These are phyloP conservation scores for Ascochyta fabae DNA, from an alignment of 2,329 filamentous ascomycete species.

Conservation along the genomic window DNA sequence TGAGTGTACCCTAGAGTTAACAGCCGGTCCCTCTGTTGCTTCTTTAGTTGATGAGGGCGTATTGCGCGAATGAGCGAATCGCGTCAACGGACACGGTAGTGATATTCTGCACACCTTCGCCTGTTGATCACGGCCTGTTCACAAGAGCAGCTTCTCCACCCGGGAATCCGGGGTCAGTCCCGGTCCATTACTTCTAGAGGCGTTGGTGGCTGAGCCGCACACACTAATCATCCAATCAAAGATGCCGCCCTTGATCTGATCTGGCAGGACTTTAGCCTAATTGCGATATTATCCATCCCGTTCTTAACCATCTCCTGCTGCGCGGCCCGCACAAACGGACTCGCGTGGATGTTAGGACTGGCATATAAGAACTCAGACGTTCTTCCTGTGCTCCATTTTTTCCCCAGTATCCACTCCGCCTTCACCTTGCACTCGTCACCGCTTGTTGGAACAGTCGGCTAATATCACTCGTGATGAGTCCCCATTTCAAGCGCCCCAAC, in stretches of 20 bases:
- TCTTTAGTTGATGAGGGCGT: too few species aligned
- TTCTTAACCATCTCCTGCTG: slow-evolving; percentile 22
- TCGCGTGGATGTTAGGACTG: slow-evolving; percentile 13
- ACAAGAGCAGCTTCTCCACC: slow-evolving; percentile 6
- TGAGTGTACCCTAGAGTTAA: too few species aligned
- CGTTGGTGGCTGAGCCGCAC: slow-evolving; percentile 23
- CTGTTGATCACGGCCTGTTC: not conserved
- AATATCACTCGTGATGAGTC: slow-evolving; percentile 16
- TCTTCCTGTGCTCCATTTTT: slow-evolving; percentile 18
- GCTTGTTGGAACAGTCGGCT: slow-evolving; percentile 17
- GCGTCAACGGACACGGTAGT: too few species aligned
- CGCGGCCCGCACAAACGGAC: slow-evolving; percentile 19
- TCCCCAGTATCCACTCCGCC: slow-evolving; percentile 23
- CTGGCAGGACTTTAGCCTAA: slow-evolving; percentile 25
- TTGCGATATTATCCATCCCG: slow-evolving; percentile 19
- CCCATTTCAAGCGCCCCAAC: slow-evolving; percentile 21
- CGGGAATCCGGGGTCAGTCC: slow-evolving; percentile 17
- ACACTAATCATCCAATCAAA: slow-evolving; percentile 14
- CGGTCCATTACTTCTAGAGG: slow-evolving; percentile 22
- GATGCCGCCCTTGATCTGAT: slow-evolving; percentile 12
- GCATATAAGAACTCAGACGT: slow-evolving; percentile 21
- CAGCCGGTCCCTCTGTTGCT: too few species aligned
- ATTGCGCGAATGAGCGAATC: too few species aligned
- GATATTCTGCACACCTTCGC: too few species aligned
- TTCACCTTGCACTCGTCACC: slow-evolving; percentile 10